Evolutionary conservation across 2,329 filamentous ascomycete species (phyloP).

Genomic region (Botrytis porri): DNA sequence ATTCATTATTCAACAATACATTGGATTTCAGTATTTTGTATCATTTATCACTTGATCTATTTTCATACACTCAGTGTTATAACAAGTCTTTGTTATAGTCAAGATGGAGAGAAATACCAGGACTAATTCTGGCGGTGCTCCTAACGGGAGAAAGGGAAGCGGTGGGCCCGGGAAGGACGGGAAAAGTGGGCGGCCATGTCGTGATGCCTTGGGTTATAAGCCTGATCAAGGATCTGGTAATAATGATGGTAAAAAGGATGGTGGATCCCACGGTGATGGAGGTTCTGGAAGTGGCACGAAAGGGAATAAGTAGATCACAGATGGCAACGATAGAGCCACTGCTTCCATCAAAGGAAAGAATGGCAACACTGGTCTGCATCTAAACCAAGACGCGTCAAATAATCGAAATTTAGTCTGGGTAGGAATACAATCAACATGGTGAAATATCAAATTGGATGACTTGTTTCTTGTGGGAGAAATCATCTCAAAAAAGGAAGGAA

Average conservation of each 20-base stretch:
- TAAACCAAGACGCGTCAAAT: neutral
- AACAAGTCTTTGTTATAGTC: neutral
- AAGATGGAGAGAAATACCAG: neutral
- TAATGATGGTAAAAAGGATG: neutral
- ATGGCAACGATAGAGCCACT: neutral
- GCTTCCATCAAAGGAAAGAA: neutral
- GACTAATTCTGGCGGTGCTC: neutral
- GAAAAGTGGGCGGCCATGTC: no score
- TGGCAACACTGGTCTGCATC: neutral
- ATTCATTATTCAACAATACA: neutral
- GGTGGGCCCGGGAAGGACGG: neutral
- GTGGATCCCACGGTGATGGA: neutral
- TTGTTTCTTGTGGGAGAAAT: neutral
- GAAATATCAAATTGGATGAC: neutral
- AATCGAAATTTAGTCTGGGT: neutral
- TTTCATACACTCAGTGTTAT: neutral
- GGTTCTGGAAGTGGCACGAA: neutral
- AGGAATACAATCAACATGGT: neutral
- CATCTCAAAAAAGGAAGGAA: neutral
- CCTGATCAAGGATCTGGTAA: fast-evolving
- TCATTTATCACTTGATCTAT: neutral
- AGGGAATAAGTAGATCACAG: neutral
- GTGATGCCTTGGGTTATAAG: neutral
- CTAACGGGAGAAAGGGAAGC: neutral
- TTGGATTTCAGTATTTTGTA: neutral